These are phyloP conservation scores for Phyllosticta citrichinensis DNA, from an alignment of 2,329 filamentous ascomycete species.

Conservation along the genomic window DNA sequence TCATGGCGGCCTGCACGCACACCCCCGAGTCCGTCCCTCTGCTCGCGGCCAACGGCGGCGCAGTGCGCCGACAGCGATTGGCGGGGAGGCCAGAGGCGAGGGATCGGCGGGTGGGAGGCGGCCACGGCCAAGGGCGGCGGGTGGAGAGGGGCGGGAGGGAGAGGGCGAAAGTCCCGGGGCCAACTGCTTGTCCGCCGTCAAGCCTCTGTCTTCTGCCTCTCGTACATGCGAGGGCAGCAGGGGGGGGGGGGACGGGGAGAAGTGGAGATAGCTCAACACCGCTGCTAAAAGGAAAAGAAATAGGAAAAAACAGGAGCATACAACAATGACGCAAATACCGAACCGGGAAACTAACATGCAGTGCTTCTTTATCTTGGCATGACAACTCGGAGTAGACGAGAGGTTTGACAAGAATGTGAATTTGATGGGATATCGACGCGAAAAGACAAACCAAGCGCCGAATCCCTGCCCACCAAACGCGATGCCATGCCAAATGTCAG, in stretches of 20 bases:
- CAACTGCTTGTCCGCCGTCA: conserved; percentile 7
- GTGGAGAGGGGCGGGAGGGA: conserved; percentile 36
- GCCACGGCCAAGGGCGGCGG: conserved; percentile 14
- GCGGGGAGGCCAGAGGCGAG: conserved; percentile 27
- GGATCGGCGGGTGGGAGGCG: conserved; percentile 19
- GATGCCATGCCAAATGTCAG: neutral
- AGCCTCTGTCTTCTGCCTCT: conserved; percentile 1
- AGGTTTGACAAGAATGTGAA: neutral
- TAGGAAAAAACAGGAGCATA: conserved; percentile 27
- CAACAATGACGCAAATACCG: conserved; percentile 26
- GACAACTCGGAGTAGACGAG: neutral
- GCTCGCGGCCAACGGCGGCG: conserved; percentile 23
- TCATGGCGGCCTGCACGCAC: neutral
- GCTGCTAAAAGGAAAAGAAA: conserved; percentile 25
- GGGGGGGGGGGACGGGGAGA: conserved; percentile 13
- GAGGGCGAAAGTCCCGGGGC: conserved; percentile 19
- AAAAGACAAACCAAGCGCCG: neutral
- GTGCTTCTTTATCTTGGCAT: neutral
- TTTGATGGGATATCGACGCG: neutral
- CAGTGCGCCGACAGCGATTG: neutral
- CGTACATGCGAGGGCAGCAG: conserved; percentile 6
- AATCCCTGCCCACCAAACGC: neutral
- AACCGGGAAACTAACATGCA: conserved; percentile 12
- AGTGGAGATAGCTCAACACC: conserved; percentile 15
- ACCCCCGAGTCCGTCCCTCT: conserved; percentile 15